Evolutionary conservation across 129 eudicot genomes (phyloP), one percentile per base, ranked within the genome.

Genomic region (Flaveria linearis): DNA sequence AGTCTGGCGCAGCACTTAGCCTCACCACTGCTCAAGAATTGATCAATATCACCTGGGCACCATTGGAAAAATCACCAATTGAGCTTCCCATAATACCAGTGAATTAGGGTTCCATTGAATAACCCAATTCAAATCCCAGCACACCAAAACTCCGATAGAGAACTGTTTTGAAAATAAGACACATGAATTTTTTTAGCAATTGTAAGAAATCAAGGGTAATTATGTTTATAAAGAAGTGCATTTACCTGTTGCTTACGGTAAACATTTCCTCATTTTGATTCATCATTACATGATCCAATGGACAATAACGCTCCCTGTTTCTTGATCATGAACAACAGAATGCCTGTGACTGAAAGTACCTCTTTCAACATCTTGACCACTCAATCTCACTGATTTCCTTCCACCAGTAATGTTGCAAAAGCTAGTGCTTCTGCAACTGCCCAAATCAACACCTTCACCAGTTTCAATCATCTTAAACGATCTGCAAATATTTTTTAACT

Each of bases 371-470:
- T 94, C 99, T 75, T 94, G 99, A 63, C 99, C 99, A 68, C 99
- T 94, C 78, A 94, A 73, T 78, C 99, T 88, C 69, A 94, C 99
- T 94, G 99, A 82, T 94, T 94, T 75, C 99, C 99, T 83, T 94
- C 99, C 10, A 87, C 92, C 75, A 94, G 85, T 85, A 94, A 73
- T 52, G 99, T 94, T 45, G 99, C 98, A 79, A 94, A 94, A 60
- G 99, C 99, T 68, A 94, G 96, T 4, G 99, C 99, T 85, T 94
- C 99, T 52, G 87, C 99, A 60, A 94, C 91, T 43, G 99, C 99
- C 99, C 99, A 94, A 94, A 82, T 94, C 99, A 78, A 94, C 86
- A 56, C 97, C 99, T 68, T 94, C 99, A 60, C 97, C 99, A 26
- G 92, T 85, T 72, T 94, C 99, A 42, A 94, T 94, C 99, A 94